Evolutionary conservation across 768 basidiomycete genomes (phyloP).

Genomic region (Pulveroboletus sp.): DNA sequence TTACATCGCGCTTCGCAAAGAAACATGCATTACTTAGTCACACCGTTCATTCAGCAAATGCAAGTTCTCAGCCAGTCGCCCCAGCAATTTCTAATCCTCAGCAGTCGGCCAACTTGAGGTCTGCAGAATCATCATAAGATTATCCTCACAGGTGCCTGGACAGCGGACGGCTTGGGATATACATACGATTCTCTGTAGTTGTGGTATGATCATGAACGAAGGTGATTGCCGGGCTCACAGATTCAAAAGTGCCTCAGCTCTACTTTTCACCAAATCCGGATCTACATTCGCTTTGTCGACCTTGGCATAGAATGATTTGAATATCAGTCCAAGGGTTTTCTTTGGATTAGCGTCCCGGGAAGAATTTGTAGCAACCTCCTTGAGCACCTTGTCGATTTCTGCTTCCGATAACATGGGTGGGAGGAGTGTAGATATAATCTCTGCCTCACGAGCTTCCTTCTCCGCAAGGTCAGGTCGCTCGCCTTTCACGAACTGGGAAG

Average conservation of each 20-base stretch:
- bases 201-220: background rate
- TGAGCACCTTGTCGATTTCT: slow-evolving; percentile 52
- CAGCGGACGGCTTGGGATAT: background rate
- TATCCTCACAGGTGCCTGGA: background rate
- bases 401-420: slow-evolving; percentile 56
- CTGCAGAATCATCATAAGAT: slow-evolving; percentile 2
- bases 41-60: background rate
- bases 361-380: slow-evolving; percentile 34
- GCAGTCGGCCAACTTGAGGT: background rate
- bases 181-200: background rate
- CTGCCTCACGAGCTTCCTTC: slow-evolving; percentile 57
- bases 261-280: slow-evolving; percentile 50
- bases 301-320: slow-evolving; percentile 60
- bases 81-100: background rate
- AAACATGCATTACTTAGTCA: background rate
- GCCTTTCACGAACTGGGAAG: slow-evolving; percentile 50
- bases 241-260: slow-evolving; percentile 40
- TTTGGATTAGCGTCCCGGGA: slow-evolving; percentile 19
- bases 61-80: background rate
- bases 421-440: slow-evolving; percentile 49
- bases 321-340: slow-evolving; percentile 42
- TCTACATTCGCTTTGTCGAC: slow-evolving; percentile 61
- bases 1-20: background rate
- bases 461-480: slow-evolving; percentile 62
- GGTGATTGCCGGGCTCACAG: slow-evolving; percentile 1